These are phyloP conservation scores for Ammopiptanthus mongolicus DNA, from an alignment of 306 rosid genomes.

Conservation along the genomic window DNA sequence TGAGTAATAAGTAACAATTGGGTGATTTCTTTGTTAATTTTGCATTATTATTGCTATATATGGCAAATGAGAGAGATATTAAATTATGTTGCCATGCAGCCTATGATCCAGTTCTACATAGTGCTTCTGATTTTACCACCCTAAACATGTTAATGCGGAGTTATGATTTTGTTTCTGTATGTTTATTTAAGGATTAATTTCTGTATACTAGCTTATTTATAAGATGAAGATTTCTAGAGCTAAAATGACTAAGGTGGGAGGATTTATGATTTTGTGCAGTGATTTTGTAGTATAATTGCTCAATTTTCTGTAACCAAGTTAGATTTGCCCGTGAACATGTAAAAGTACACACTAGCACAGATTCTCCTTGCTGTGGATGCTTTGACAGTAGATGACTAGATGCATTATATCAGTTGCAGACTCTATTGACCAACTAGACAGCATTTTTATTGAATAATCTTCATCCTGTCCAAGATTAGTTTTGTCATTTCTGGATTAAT, in stretches of 20 bases:
- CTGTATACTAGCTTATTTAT: not conserved
- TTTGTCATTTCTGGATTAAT: not conserved
- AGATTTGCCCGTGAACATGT: not conserved
- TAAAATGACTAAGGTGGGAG: not conserved
- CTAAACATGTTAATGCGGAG: not conserved
- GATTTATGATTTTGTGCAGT: not conserved
- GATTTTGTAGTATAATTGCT: not conserved
- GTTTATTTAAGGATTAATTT: not conserved
- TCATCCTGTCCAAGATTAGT: not conserved
- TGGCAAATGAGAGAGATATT: not conserved
- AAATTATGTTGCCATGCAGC: not conserved
- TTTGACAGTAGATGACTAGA: not conserved
- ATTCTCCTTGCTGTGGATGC: not conserved
- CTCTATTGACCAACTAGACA: not conserved
- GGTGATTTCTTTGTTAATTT: not conserved
- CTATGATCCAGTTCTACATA: not conserved
- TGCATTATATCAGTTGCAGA: not conserved
- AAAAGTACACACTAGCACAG: not conserved
- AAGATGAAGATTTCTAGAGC: constrained; percentile 1
- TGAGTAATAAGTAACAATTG: not conserved
- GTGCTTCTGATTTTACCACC: not conserved
- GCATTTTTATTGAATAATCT: not conserved
- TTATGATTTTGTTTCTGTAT: not conserved
- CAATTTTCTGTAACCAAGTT: not conserved
- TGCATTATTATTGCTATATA: not conserved